Evolutionary conservation across 2,329 filamentous ascomycete species (phyloP).

Genomic region (Diaporthe destruens): DNA sequence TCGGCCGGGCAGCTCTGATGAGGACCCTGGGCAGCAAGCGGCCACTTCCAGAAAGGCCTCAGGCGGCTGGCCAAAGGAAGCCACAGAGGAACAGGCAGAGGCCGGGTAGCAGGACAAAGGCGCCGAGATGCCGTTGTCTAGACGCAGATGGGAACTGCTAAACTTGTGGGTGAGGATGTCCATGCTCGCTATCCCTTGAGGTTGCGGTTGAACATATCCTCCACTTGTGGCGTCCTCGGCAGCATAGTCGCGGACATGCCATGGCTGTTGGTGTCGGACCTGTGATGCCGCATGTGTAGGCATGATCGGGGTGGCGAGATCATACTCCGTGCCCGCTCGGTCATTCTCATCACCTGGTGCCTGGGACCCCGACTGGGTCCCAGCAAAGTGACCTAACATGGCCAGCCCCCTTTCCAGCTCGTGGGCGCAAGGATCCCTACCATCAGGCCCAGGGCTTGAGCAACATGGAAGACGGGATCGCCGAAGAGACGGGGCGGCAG

Average conservation of each 20-base stretch:
- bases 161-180: constrained; percentile 37
- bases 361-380: constrained; percentile 22
- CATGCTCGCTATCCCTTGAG: constrained; percentile 28
- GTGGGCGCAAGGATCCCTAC: constrained; percentile 6
- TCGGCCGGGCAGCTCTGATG: constrained; percentile 9
- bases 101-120: not conserved
- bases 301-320: not conserved
- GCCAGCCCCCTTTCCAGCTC: constrained; percentile 38
- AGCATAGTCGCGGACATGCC: not conserved
- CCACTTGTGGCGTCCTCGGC: not conserved
- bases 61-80: not conserved
- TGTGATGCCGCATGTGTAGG: not conserved
- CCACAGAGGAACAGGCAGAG: constrained; percentile 33
- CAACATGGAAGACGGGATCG: constrained; percentile 12
- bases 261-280: not conserved
- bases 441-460: constrained; percentile 3
- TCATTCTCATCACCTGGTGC: constrained; percentile 30
- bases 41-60: not conserved
- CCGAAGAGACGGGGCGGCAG: not conserved
- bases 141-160: constrained; percentile 39
- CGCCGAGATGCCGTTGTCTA: constrained; percentile 26
- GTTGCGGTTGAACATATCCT: not conserved
- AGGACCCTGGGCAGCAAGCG: not conserved
- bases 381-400: constrained; percentile 41
- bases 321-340: constrained; percentile 7